These are phyloP conservation scores for Pleurotus salmoneostramineus DNA, from an alignment of 768 basidiomycete species.

Conservation along the genomic window DNA sequence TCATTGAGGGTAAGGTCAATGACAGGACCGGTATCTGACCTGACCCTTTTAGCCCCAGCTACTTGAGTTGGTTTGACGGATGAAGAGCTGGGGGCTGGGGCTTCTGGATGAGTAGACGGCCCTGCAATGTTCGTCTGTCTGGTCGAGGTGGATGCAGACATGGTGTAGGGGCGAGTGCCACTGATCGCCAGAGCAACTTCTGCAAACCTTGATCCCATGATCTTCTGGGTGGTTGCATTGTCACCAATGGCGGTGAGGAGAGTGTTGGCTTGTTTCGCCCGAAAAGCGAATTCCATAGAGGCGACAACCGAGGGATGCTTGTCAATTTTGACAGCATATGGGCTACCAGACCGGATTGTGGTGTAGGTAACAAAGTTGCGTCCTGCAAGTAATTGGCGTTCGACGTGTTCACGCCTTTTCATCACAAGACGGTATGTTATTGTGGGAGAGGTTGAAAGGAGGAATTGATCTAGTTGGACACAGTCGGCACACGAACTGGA, in stretches of 20 bases:
- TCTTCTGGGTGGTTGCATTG: constrained; percentile 18
- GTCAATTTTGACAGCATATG: constrained; percentile 22
- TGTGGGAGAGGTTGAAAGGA: constrained; percentile 13
- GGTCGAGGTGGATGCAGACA: background rate
- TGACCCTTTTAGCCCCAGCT: constrained; percentile 12
- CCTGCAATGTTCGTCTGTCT: constrained; percentile 9
- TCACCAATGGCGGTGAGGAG: constrained; percentile 24
- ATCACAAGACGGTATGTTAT: constrained; percentile 16
- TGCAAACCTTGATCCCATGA: constrained; percentile 26
- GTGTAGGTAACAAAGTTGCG: constrained; percentile 19
- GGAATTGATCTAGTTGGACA: constrained; percentile 20
- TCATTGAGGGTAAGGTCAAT: constrained; percentile 20
- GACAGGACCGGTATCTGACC: constrained; percentile 11
- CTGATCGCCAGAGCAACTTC: constrained; percentile 25
- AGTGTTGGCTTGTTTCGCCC: constrained; percentile 17
- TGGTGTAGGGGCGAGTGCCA: constrained; percentile 14
- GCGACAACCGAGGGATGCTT: constrained; percentile 20
- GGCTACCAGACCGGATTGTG: constrained; percentile 21
- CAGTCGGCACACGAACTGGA: constrained; percentile 23
- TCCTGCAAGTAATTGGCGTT: constrained; percentile 15
- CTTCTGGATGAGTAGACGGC: background rate
- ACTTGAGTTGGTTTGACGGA: constrained; percentile 1
- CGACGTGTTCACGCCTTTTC: constrained; percentile 19
- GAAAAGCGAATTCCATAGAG: constrained; percentile 17
- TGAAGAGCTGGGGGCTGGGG: background rate